Percentiles rank a stretch among this genome's conserved stretches.
Conservation (phyloP, 2,329 filamentous ascomycete genomes). For the Nectriaceae sp. region DNA sequence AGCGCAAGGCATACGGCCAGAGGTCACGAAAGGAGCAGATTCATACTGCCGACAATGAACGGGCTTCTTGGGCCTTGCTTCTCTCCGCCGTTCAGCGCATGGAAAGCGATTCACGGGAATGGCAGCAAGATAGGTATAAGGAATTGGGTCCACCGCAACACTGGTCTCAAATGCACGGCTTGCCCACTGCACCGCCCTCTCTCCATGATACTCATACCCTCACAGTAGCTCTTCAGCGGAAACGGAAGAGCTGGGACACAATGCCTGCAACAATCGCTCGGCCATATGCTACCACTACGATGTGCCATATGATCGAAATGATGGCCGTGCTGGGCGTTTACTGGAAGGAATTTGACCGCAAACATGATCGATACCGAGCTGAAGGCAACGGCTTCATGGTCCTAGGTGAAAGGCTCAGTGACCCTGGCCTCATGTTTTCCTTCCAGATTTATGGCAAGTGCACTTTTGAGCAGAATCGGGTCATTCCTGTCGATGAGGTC, state of each 20-base stretch:
- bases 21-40: conserved; percentile 37
- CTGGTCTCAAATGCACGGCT: conserved; percentile 13
- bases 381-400: conserved; percentile 58
- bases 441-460: conserved; percentile 54
- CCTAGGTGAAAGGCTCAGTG: conserved; percentile 45
- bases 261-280: conserved; percentile 50
- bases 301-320: conserved; percentile 57
- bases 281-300: conserved; percentile 56
- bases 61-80: conserved; percentile 55
- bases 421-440: conserved; percentile 56
- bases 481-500: conserved; percentile 54
- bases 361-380: conserved; percentile 51
- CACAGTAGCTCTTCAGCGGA: conserved; percentile 48
- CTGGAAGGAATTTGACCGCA: conserved; percentile 60
- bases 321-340: conserved; percentile 56
- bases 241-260: conserved; percentile 52
- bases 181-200: conserved; percentile 26
- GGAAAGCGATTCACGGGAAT: conserved; percentile 49
- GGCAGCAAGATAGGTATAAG: conserved; percentile 42
- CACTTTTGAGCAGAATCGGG: conserved; percentile 49
- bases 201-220: conserved; percentile 40
- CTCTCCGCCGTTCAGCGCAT: conserved; percentile 52
- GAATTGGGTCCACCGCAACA: conserved; percentile 20
- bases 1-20: conserved; percentile 26
- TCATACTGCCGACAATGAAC: conserved; percentile 58